Evolutionary conservation across 768 basidiomycete genomes (phyloP).

Genomic region (Leccinum fibrillosum): DNA sequence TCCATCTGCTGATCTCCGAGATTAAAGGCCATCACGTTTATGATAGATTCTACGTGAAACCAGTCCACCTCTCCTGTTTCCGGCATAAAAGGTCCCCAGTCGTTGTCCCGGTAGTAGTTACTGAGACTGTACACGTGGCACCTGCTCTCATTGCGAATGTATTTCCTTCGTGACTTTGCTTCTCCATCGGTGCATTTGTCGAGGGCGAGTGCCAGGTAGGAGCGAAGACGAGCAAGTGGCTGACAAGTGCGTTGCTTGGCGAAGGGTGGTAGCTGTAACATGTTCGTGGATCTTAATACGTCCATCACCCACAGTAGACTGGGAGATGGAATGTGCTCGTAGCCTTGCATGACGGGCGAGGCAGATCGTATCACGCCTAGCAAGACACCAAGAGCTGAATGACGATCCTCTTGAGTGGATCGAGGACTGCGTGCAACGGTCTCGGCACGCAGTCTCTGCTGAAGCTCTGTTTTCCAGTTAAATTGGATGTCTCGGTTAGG

Average conservation of each 20-base stretch:
- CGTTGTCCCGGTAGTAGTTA: constrained; percentile 48
- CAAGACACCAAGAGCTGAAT: constrained; percentile 38
- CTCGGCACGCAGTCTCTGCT: constrained; percentile 42
- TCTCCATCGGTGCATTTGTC: constrained; percentile 30
- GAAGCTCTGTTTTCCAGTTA: constrained; percentile 39
- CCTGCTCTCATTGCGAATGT: constrained; percentile 46
- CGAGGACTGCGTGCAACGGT: constrained; percentile 19
- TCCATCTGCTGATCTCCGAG: constrained; percentile 42
- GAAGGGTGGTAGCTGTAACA: constrained; percentile 29
- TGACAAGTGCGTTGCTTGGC: constrained; percentile 20
- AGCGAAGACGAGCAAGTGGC: constrained; percentile 43
- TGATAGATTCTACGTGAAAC: constrained; percentile 59
- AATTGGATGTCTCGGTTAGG: constrained; percentile 12
- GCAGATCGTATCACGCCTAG: constrained; percentile 39
- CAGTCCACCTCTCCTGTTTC: constrained; percentile 49
- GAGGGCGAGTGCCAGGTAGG: constrained; percentile 46
- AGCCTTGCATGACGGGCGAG: constrained; percentile 25
- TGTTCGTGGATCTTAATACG: constrained; percentile 37
- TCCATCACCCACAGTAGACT: constrained; percentile 47
- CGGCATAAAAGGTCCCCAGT: constrained; percentile 57
- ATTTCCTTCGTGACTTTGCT: constrained; percentile 24
- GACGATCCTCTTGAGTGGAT: constrained; percentile 27
- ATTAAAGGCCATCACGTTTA: constrained; percentile 53
- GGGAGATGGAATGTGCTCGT: constrained; percentile 31
- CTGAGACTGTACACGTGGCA: constrained; percentile 63